Evolutionary conservation across 2,329 filamentous ascomycete species (phyloP), one percentile per base, ranked within the genome.

Genomic region (Fonsecaea nubica): DNA sequence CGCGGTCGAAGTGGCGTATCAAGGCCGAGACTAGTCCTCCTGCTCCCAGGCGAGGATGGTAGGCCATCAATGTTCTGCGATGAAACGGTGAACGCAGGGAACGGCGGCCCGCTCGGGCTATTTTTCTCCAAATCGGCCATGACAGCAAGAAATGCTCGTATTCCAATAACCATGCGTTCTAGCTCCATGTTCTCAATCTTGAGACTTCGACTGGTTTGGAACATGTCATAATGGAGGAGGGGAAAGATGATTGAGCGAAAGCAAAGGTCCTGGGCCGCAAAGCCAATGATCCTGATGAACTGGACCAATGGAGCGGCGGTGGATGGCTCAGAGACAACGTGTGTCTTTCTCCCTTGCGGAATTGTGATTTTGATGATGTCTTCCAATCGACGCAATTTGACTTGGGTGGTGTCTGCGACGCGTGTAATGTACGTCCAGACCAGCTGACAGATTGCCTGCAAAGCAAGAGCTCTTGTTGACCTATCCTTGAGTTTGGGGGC

Each of bases 151-250:
- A 98, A 99, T 2, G 95, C 92, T 69, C 93, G 88, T 69, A 99
- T 99, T 2, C 93, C 95, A 72, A 99, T 91, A n/a, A 98, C 94
- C 80, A 97, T 96, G 73, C 92, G 90, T 75, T 99, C 96, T 0
- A 96, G 95, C 69, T 99, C 95, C 68, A 99, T 85, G 75, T 96
- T 92, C 75, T 98, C 95, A 33, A 97, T 91, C 75, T 88, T 93
- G 50, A 95, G 81, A 53, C 97, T 92, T 73, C 89, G 92, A 82
- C 83, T 84, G 18, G 89, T 87, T 33, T 86, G 84, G 76, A 97
- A 95, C n/a, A 93, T 82, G 60, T 97, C 94, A 1, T 93, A 92
- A 75, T 96, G 97, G 75, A 99, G 91, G 42, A 99, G 81, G 2
- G 94, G 95, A 73, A 97, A 98, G n/a, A 99, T 92, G 70, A 98